Conservation (phyloP, 768 basidiomycete genomes). For the Arthromyces matolae region DNA sequence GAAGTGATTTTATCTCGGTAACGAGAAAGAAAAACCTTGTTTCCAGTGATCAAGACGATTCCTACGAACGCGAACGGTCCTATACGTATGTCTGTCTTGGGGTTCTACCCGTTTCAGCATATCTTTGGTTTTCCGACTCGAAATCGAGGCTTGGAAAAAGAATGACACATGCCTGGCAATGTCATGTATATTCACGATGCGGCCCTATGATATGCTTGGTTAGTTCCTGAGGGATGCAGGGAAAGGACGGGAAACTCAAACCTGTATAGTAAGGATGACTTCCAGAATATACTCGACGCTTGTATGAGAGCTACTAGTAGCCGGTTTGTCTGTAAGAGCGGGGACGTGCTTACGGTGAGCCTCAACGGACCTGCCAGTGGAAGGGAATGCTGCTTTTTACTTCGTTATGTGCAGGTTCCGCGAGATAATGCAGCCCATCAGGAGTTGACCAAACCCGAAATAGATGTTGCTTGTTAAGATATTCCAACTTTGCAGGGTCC, state of each 20-base stretch:
- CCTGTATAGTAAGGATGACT: slow-evolving; percentile 62
- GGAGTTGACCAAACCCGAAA: slow-evolving; percentile 48
- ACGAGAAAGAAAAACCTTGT: slow-evolving; percentile 1
- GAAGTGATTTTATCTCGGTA: slow-evolving; percentile 30
- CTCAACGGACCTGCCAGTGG: slow-evolving; percentile 47
- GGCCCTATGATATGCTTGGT: slow-evolving; percentile 47
- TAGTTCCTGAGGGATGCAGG: neutral
- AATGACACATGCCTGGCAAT: slow-evolving; percentile 66
- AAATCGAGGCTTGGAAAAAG: slow-evolving; percentile 73
- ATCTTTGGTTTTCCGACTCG: slow-evolving; percentile 43
- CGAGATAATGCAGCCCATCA: slow-evolving; percentile 48
- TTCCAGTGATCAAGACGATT: no score
- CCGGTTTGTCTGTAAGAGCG: slow-evolving; percentile 1
- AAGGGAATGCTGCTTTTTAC: slow-evolving; percentile 57
- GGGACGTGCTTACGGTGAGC: no score
- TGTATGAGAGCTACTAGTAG: slow-evolving; percentile 45
- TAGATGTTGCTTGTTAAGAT: slow-evolving; percentile 86
- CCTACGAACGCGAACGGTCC: no score
- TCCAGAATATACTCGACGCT: slow-evolving; percentile 56
- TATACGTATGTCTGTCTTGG: slow-evolving; percentile 43
- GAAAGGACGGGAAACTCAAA: slow-evolving; percentile 21
- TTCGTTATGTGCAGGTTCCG: slow-evolving; percentile 47
- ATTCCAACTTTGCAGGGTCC: no score
- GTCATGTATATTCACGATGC: slow-evolving; percentile 68
- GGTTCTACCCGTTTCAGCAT: slow-evolving; percentile 45